Conservation (phyloP, 2,329 filamentous ascomycete species). For the Chaetomium strumarium region DNA sequence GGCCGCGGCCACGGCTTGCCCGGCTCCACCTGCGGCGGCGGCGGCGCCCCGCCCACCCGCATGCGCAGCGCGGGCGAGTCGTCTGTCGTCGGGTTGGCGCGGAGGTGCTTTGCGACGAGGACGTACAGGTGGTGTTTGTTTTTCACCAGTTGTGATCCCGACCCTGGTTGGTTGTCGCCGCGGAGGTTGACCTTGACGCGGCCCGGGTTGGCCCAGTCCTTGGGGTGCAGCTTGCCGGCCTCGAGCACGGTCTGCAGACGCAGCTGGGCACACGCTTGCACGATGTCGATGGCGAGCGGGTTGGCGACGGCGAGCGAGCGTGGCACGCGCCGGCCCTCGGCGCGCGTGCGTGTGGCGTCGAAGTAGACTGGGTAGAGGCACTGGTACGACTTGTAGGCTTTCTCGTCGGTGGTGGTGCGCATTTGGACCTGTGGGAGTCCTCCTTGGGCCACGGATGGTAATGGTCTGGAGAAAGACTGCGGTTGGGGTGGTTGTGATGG, state of each 20-base stretch:
- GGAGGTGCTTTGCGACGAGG: slow-evolving; percentile 70
- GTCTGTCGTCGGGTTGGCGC: slow-evolving; percentile 70
- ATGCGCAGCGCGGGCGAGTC: slow-evolving; percentile 62
- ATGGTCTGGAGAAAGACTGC: slow-evolving; percentile 1
- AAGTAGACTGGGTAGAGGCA: slow-evolving; percentile 97
- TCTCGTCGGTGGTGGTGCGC: slow-evolving; percentile 39
- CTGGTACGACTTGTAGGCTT: slow-evolving; percentile 68
- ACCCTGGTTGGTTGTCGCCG: slow-evolving; percentile 25
- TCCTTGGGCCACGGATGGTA: background rate
- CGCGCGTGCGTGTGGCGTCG: slow-evolving; percentile 66
- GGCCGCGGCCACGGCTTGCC: slow-evolving; percentile 65
- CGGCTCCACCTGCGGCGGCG: slow-evolving; percentile 46
- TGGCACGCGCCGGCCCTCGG: slow-evolving; percentile 75
- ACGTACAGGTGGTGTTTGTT: slow-evolving; percentile 84
- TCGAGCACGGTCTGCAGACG: slow-evolving; percentile 74
- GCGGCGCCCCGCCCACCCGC: slow-evolving; percentile 66
- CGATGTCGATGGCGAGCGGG: slow-evolving; percentile 84
- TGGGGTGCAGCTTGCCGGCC: slow-evolving; percentile 85
- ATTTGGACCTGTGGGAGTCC: slow-evolving; percentile 30
- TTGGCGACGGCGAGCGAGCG: slow-evolving; percentile 68
- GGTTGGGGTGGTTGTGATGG: slow-evolving; percentile 6
- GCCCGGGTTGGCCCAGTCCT: slow-evolving; percentile 96
- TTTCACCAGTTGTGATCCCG: slow-evolving; percentile 42
- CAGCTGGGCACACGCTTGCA: slow-evolving; percentile 72
- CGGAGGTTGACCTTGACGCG: slow-evolving; percentile 73